These are phyloP conservation scores for Scedosporium aurantiacum DNA, from an alignment of 2,329 filamentous ascomycete species.

Conservation along the genomic window DNA sequence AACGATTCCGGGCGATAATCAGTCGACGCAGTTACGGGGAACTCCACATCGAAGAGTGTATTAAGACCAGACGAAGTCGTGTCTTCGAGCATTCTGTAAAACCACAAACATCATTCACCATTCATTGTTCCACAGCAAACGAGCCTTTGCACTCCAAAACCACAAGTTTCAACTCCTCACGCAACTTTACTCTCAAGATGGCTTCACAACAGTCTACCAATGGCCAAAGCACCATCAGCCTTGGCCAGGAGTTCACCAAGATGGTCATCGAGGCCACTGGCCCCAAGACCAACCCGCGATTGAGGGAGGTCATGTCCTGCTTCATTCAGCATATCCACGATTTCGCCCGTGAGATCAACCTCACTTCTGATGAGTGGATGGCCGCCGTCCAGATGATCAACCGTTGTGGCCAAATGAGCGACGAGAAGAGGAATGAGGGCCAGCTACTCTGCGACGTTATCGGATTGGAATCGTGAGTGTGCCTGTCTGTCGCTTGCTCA, in stretches of 20 bases:
- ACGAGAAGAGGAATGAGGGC: slow-evolving; percentile 59
- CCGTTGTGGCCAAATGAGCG: slow-evolving; percentile 57
- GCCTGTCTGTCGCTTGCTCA: neutral
- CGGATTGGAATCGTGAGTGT: slow-evolving; percentile 53
- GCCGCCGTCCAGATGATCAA: slow-evolving; percentile 45
- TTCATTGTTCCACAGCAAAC: no score
- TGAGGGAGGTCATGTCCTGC: slow-evolving; percentile 55
- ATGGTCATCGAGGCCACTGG: slow-evolving; percentile 65
- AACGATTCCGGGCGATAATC: no score
- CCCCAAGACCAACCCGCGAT: slow-evolving; percentile 56
- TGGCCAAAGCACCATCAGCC: no score
- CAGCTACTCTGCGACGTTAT: slow-evolving; percentile 64
- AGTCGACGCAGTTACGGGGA: no score
- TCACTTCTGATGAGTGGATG: slow-evolving; percentile 74
- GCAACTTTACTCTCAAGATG: no score
- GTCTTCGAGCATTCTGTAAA: no score
- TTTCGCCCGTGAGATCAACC: slow-evolving; percentile 67
- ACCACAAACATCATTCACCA: no score
- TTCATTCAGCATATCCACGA: slow-evolving; percentile 69
- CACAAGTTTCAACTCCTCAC: no score
- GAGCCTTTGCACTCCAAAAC: no score
- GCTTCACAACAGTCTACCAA: no score
- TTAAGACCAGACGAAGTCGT: no score
- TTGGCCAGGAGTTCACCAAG: slow-evolving; percentile 51
- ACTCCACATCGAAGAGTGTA: no score